Conservation (phyloP, 805 yeast genomes). For the Pichia pseudocactophila region DNA sequence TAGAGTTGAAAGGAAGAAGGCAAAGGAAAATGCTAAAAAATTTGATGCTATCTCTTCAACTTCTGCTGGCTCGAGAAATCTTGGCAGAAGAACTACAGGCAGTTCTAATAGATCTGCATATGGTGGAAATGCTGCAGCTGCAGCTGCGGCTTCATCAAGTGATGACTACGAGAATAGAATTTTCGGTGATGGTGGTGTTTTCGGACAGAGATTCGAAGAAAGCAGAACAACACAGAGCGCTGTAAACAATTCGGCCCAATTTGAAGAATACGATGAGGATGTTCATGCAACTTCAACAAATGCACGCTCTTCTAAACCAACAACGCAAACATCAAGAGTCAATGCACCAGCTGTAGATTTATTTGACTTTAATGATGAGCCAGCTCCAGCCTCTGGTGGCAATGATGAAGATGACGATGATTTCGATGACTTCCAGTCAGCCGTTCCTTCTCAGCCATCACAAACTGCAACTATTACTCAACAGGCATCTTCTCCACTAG, state of each 20-base stretch:
- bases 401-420: constrained; percentile 48
- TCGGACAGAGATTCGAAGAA: constrained; percentile 57
- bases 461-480: constrained; percentile 16
- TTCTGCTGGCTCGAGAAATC: constrained; percentile 19
- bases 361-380: constrained; percentile 35
- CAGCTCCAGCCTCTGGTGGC: constrained; percentile 2
- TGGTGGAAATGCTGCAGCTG: constrained; percentile 19
- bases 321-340: constrained; percentile 32
- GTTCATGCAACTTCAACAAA: constrained; percentile 25
- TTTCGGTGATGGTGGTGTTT: constrained; percentile 66
- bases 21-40: constrained; percentile 77
- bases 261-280: constrained; percentile 51
- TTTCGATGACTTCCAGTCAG: constrained; percentile 66
- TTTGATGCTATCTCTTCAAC: constrained; percentile 56
- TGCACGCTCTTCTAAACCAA: constrained; percentile 23
- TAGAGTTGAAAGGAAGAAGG: constrained; percentile 80
- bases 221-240: constrained; percentile 31
- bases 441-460: constrained; percentile 12
- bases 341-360: constrained; percentile 40
- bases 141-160: constrained; percentile 38
- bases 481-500: constrained; percentile 13
- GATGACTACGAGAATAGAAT: constrained; percentile 41
- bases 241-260: constrained; percentile 28
- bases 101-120: constrained; percentile 15
- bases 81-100: constrained; percentile 9